These are phyloP conservation scores for Rhodamnia argentea DNA, from an alignment of 345 rosid genomes.

Conservation along the genomic window DNA sequence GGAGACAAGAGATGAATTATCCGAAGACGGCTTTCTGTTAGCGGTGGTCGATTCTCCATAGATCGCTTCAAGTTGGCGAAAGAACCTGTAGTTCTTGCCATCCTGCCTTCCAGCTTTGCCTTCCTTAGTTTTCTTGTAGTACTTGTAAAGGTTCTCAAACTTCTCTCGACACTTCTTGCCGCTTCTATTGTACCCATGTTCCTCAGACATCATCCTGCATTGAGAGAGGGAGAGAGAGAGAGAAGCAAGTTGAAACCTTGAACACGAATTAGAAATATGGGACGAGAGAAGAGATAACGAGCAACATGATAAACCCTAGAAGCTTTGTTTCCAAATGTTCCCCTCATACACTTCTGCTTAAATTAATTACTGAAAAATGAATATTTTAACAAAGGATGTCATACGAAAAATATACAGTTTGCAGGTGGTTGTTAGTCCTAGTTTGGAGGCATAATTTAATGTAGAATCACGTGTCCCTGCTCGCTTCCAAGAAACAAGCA, in stretches of 20 bases:
- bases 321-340: not conserved
- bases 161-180: conserved; percentile 59
- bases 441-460: not conserved
- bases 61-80: conserved; percentile 51
- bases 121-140: conserved; percentile 57
- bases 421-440: not conserved
- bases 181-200: conserved; percentile 43
- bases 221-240: not conserved
- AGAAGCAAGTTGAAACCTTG: not conserved
- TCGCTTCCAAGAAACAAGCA: not conserved
- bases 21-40: not conserved
- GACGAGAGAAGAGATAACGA: not conserved
- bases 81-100: conserved; percentile 52
- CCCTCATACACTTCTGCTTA: not conserved
- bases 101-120: conserved; percentile 53
- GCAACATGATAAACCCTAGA: not conserved
- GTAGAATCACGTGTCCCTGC: not conserved
- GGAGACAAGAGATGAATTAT: not conserved
- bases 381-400: not conserved
- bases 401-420: not conserved
- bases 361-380: not conserved
- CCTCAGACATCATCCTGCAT: conserved; percentile 40
- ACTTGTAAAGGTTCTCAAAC: conserved; percentile 56
- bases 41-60: conserved; percentile 23
- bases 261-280: not conserved